Evolutionary conservation across 345 rosid genomes (phyloP).

Genomic region (Salix dunnii): DNA sequence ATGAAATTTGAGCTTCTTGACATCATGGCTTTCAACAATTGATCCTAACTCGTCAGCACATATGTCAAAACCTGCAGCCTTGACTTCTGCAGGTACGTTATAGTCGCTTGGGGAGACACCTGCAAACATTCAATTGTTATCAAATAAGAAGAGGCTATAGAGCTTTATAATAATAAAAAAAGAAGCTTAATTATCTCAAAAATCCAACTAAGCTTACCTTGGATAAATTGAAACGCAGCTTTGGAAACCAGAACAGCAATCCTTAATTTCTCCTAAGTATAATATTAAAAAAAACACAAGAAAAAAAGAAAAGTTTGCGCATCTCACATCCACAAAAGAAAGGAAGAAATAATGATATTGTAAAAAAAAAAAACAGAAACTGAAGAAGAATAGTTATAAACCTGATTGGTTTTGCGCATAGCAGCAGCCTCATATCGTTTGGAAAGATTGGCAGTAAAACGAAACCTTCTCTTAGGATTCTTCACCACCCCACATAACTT

Average conservation of each 20-base stretch:
- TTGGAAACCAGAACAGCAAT: slow-evolving; percentile 86
- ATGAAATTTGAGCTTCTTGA: slow-evolving; percentile 70
- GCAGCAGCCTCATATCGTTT: slow-evolving; percentile 86
- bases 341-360: background rate
- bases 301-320: background rate
- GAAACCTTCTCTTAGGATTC: slow-evolving; percentile 83
- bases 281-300: slow-evolving; percentile 4
- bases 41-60: slow-evolving; percentile 88
- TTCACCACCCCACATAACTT: slow-evolving; percentile 67
- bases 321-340: background rate
- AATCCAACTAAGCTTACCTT: slow-evolving; percentile 42
- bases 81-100: slow-evolving; percentile 69
- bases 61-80: slow-evolving; percentile 74
- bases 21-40: slow-evolving; percentile 73
- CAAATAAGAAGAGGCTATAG: background rate
- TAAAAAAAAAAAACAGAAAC: background rate
- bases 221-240: slow-evolving; percentile 81
- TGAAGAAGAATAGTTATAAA: slow-evolving; percentile 1
- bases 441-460: slow-evolving; percentile 81
- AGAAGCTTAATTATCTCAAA: background rate
- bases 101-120: slow-evolving; percentile 75
- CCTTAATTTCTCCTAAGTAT: slow-evolving; percentile 71
- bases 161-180: background rate
- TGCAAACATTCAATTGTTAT: slow-evolving; percentile 23
- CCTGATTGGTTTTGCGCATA: slow-evolving; percentile 85